Base-by-base conservation (phyloP, 768 basidiomycete species). In the Leccinellum luteum region DNA sequence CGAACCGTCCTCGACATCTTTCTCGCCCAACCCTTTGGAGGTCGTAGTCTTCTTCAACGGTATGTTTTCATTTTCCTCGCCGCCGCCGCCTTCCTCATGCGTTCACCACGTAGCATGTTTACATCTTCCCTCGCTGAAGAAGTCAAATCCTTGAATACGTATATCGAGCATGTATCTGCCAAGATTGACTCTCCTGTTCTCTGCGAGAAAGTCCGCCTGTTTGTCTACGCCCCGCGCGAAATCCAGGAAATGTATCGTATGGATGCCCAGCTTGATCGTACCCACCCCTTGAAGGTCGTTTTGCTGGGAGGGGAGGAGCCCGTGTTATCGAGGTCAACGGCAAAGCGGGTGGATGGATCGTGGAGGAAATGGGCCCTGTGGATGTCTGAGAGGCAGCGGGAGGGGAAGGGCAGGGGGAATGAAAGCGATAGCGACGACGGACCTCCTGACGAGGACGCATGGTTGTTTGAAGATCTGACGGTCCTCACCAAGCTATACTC, bases 11-110 rank as follows among this genome's bases (percentile, higher is more conserved):
- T 99, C 58, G 96, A 98, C 66, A 81, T 99, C 43, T 98, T 99
- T 79, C 83, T 98, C 17, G 97, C 97, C 0, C 88, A 95, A 68
- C 97, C 97, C 3, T 99, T 99, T 70, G 97, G 97, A 3, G 92
- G 94, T 6, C 85, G 85, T 59, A 94, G 92, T 70, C 78, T 99
- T 25, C 78, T 98, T 17, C 97, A 99, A 73, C 81, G 92, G 93
- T 90, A 60, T 49, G 75, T 60, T 34, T 31, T 30, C 27, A 15
- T 27, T 47, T 38, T 45, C 54, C 28, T 25, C 4, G 12, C 6
- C 19, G 10, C 19, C 13, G 0, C 30, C 31, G 3, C 30, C 15
- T 30, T n/a, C 27, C 51, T 67, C 56, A 66, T 44, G 25, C 27
- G 15, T 45, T 49, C 56, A 1, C 31, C 30, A 13, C 30, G 32